A percentile compares a stretch with the other conserved stretches of the same genome.
phyloP scores from a whole-genome alignment of 345 rosid species.

The Rhizophora apiculata region DNA sequence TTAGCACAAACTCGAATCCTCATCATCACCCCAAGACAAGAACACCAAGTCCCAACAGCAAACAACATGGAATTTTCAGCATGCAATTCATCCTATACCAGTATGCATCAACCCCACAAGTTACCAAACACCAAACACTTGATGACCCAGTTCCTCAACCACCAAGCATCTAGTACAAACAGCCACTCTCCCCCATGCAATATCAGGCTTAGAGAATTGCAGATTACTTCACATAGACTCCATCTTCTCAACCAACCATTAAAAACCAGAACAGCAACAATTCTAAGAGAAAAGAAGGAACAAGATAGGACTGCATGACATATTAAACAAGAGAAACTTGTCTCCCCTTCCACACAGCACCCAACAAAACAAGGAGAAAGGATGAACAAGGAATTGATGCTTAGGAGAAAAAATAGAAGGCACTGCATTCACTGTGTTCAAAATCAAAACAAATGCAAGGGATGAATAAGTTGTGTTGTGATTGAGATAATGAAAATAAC shows the following conservation, averaged over 20 bases:
- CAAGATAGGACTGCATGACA: neutral
- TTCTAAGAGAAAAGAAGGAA: neutral
- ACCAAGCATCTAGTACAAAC: constrained; percentile 31
- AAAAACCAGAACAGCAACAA: neutral
- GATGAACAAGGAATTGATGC: too few species aligned
- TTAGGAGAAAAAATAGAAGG: too few species aligned
- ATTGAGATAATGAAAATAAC: too few species aligned
- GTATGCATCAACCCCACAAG: constrained; percentile 20
- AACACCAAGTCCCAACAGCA: constrained; percentile 43
- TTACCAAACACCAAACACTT: constrained; percentile 27
- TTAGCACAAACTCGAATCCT: constrained; percentile 43
- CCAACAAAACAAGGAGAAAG: too few species aligned
- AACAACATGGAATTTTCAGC: constrained; percentile 35
- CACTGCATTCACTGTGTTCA: too few species aligned
- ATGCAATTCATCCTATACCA: constrained; percentile 37
- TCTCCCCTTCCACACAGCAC: too few species aligned
- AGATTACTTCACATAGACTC: constrained; percentile 19
- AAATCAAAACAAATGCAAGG: too few species aligned
- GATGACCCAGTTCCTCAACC: constrained; percentile 25
- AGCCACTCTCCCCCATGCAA: constrained; percentile 19
- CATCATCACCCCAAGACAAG: constrained; percentile 44
- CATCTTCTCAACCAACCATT: constrained; percentile 23
- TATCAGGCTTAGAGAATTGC: constrained; percentile 10
- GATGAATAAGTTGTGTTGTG: too few species aligned
- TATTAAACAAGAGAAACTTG: neutral